phyloP scores from a whole-genome alignment of 1,284 basidiomycete genomes.

The Apiotrichum laibachii region DNA sequence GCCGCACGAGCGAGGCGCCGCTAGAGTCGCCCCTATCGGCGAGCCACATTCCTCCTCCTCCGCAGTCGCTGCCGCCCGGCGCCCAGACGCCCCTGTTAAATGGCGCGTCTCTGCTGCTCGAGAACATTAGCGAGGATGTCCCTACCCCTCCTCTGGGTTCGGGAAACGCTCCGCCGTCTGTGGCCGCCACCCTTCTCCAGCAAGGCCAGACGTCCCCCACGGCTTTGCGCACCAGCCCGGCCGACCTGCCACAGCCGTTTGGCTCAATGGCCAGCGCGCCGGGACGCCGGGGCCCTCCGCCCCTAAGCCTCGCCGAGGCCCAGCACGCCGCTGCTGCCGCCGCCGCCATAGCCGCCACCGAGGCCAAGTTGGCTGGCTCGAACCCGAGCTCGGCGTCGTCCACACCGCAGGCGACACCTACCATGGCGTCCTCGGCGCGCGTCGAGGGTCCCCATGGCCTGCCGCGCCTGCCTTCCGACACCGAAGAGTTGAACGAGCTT shows the following conservation, averaged over 20 bases:
- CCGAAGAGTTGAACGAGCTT: neutral
- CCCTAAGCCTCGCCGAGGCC: neutral
- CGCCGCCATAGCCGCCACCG: neutral
- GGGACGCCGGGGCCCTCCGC: neutral
- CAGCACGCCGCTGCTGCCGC: conserved; percentile 2
- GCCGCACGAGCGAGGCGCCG: neutral
- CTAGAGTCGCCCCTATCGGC: neutral
- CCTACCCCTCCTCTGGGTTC: neutral
- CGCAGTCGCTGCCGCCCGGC: conserved; percentile 6
- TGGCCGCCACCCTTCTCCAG: neutral
- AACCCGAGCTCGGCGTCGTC: neutral
- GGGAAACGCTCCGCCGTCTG: neutral
- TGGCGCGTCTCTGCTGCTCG: neutral
- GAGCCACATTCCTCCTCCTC: conserved; percentile 2
- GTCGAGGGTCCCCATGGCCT: neutral
- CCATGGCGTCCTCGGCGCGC: neutral
- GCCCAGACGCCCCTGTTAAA: neutral
- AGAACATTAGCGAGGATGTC: neutral
- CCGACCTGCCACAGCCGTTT: no score
- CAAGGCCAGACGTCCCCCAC: neutral
- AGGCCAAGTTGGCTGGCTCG: conserved; percentile 1
- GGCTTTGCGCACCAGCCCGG: neutral
- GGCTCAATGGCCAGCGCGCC: neutral
- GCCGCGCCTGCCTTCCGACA: neutral
- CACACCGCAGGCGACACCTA: neutral